Evolutionary conservation across 164 flowering plant species (phyloP), one percentile per base, ranked within the genome.

Genomic region (Litsea cubeba): DNA sequence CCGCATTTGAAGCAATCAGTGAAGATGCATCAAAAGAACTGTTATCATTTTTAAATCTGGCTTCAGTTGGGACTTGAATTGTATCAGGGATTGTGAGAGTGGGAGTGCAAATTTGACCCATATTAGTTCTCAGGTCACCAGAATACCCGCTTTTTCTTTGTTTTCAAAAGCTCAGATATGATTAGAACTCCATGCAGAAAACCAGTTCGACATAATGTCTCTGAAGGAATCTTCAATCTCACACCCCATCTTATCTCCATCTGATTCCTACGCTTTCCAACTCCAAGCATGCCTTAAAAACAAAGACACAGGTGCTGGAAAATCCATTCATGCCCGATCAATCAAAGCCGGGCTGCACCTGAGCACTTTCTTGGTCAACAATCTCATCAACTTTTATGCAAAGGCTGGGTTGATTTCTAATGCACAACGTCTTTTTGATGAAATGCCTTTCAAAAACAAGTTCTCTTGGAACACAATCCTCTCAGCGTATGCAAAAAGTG

Each of bases 401-500:
- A 91, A 92, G 78, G 73, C 77, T 12, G 91, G 89, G 62, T 80
- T 62, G 17, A 14, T 83, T 51, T 50, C 68, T 0, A 85, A 80
- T 58, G 81, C 85, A 1, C 72, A 70, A 24, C 46, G 23, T 2
- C 49, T 82, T 12, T 82, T 80, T 14, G 80, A 82, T 62, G 81
- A 80, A 76, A 78, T 82, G 81, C 85, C 81, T 40, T 3, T 62
- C 0, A 80, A 65, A 71, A 80, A 80, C 40, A 76, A 74, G 1
- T 80, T 68, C 63, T 74, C 83, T 50, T 82, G 83, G 85, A 82
- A 78, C 35, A 82, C 74, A 7, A 84, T 81, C 50, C 76, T 92
- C 15, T 94, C 98, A 0, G 87, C 86, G 0, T 88, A 90, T 80
- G 87, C 89, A 0, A 89, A 89, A 76, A 79, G 76, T 63, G 98